These are phyloP conservation scores for Pistacia atlantica DNA, from an alignment of 345 rosid genomes.

Conservation along the genomic window DNA sequence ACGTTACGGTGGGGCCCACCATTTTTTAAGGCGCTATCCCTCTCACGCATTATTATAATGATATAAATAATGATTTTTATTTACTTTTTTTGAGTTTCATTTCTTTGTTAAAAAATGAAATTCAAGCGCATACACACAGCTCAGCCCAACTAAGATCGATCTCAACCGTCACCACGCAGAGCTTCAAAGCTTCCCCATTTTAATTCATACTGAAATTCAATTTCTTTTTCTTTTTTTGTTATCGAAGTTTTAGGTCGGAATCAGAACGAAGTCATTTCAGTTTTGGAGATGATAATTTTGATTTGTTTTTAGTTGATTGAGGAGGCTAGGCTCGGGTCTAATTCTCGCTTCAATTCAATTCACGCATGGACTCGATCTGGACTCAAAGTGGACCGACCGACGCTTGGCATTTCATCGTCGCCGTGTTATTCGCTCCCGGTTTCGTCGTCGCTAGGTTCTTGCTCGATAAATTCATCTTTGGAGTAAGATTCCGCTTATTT, in stretches of 20 bases:
- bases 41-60: too few relatives aligned
- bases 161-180: too few relatives aligned
- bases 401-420: slow-evolving; percentile 54
- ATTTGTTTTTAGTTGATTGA: neutral
- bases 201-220: too few relatives aligned
- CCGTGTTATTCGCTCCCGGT: slow-evolving; percentile 62
- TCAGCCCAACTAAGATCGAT: neutral
- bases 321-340: too few relatives aligned
- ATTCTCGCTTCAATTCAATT: neutral
- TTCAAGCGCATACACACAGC: neutral
- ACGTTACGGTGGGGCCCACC: neutral
- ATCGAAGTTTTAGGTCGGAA: neutral
- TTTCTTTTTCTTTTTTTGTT: too few relatives aligned
- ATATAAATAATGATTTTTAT: neutral
- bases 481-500: slow-evolving; percentile 43
- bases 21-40: too few relatives aligned
- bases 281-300: slow-evolving; percentile 4
- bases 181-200: too few relatives aligned
- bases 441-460: slow-evolving; percentile 63
- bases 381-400: slow-evolving; percentile 38
- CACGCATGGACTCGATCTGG: slow-evolving; percentile 56
- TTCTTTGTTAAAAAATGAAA: too few relatives aligned
- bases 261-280: neutral
- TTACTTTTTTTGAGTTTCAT: neutral
- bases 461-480: slow-evolving; percentile 80